Conservation (phyloP, 2,329 filamentous ascomycete genomes). For the Pyrenochaeta sp. region DNA sequence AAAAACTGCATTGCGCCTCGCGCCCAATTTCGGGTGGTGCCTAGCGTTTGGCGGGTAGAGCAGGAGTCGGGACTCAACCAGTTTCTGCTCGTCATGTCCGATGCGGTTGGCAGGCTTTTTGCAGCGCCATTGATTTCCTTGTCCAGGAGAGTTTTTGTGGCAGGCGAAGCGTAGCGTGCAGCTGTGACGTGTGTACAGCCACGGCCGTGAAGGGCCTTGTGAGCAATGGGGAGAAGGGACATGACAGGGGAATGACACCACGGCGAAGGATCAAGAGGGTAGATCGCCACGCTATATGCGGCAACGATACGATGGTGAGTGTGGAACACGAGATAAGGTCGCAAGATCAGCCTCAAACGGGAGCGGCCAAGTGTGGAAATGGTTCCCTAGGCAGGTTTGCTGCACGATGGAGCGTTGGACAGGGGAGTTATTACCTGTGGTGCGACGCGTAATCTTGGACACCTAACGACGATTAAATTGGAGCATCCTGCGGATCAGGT, state of each 20-base stretch:
- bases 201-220: not conserved
- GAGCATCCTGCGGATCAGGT: conserved; percentile 1
- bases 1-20: conserved; percentile 7
- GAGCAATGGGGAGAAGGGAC: not conserved
- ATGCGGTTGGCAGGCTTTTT: not conserved
- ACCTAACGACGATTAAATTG: not conserved
- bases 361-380: not conserved
- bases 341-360: conserved; percentile 6
- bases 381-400: not conserved
- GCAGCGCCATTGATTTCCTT: too few relatives aligned
- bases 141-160: too few relatives aligned
- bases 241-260: not conserved
- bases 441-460: conserved; percentile 38
- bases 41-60: conserved; percentile 7
- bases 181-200: not conserved
- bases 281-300: conserved; percentile 22
- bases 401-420: too few relatives aligned
- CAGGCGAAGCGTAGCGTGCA: not conserved
- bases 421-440: conserved; percentile 35
- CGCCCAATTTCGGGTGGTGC: conserved; percentile 21
- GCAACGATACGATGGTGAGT: conserved; percentile 14
- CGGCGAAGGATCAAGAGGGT: conserved; percentile 16
- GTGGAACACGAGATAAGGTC: conserved; percentile 8
- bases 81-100: not conserved
- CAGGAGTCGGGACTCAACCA: not conserved